Percentiles rank a stretch among this genome's conserved stretches.
Conservation (phyloP, 768 basidiomycete genomes). For the Amanita phalloides region DNA sequence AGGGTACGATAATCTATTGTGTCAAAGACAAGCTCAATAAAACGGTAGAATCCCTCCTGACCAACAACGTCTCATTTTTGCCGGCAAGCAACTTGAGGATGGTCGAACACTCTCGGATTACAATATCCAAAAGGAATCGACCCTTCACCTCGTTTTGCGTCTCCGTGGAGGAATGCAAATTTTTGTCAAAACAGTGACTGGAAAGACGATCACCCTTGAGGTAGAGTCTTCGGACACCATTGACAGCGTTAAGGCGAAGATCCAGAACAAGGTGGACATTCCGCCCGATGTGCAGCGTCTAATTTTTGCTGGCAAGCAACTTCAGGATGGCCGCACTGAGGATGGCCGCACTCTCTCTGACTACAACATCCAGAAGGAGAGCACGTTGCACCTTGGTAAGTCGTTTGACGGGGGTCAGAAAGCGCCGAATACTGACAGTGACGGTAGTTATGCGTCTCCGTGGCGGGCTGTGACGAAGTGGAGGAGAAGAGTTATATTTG, state of each 20-base stretch:
- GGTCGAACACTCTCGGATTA: conserved; percentile 70
- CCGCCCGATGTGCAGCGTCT: conserved; percentile 32
- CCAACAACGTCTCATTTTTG: conserved; percentile 61
- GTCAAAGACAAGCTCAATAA: no score
- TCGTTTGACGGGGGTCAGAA: conserved; percentile 3
- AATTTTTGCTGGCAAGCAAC: conserved; percentile 84
- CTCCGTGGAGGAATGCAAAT: conserved; percentile 25
- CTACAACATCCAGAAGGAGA: conserved; percentile 61
- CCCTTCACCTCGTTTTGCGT: conserved; percentile 33
- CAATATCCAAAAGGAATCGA: conserved; percentile 60
- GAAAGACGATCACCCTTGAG: conserved; percentile 62
- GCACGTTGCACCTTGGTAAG: conserved; percentile 43
- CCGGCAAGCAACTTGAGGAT: conserved; percentile 83
- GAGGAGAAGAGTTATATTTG: background rate
- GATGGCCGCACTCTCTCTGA: conserved; percentile 74
- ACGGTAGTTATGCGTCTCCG: conserved; percentile 29
- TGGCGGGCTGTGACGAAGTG: conserved; percentile 19
- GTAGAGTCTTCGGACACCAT: conserved; percentile 69
- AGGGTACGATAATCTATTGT: conserved; percentile 15
- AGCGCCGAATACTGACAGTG: conserved; percentile 7
- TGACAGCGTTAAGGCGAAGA: conserved; percentile 66
- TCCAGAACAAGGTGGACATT: conserved; percentile 63
- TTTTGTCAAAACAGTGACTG: conserved; percentile 35
- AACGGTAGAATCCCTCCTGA: conserved; percentile 18
- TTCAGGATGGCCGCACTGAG: conserved; percentile 89